Percentiles rank a stretch among this genome's conserved stretches.
Conservation (phyloP, 306 rosid species). For the Betula pendula region DNA sequence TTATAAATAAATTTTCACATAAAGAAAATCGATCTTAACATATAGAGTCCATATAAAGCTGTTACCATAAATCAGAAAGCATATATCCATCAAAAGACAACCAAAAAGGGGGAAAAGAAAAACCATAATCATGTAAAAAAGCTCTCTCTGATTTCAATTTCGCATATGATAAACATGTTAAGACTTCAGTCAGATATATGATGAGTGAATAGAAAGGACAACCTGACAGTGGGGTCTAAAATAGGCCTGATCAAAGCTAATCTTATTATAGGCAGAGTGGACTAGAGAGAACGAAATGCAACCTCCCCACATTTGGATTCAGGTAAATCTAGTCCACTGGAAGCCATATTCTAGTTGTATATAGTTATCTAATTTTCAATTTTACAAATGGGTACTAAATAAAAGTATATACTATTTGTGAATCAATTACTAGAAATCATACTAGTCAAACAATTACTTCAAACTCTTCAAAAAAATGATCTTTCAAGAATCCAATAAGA, state of each 20-base stretch:
- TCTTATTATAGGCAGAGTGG: not conserved
- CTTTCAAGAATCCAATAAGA: conserved; percentile 5
- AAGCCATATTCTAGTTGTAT: conserved; percentile 6
- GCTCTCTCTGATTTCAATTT: not conserved
- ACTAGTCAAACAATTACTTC: not conserved
- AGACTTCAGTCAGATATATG: not conserved
- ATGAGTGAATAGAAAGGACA: not conserved
- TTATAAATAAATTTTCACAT: not conserved
- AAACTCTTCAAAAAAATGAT: not conserved
- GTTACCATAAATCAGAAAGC: not conserved
- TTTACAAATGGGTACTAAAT: not conserved
- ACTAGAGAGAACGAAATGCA: not conserved
- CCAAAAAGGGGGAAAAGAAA: not conserved
- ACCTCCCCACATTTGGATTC: not conserved
- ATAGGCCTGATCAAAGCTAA: not conserved
- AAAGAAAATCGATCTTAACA: not conserved
- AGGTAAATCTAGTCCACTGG: not conserved
- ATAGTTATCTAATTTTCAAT: not conserved
- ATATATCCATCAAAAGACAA: not conserved
- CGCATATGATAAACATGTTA: not conserved
- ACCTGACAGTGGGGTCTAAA: not conserved
- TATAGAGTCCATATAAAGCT: not conserved
- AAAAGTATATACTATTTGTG: not conserved
- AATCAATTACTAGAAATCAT: not conserved
- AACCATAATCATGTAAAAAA: not conserved